A percentile compares a stretch with the other conserved stretches of the same genome.
Conservation (phyloP, 148 eudicot genomes). For the Chenopodium album region DNA sequence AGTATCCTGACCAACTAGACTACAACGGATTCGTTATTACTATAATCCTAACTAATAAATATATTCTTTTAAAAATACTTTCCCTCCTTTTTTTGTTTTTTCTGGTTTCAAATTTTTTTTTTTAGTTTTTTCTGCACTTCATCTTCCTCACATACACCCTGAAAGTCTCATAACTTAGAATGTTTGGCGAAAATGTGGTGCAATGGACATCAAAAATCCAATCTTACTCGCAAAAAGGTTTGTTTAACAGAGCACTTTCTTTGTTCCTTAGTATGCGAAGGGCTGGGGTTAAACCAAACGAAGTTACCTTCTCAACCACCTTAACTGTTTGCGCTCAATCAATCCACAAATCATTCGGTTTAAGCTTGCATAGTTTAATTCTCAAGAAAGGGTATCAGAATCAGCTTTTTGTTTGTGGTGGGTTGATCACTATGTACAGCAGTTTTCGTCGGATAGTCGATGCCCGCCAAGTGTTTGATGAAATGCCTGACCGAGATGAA, state of each 20-base stretch:
- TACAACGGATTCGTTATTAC: too few species aligned
- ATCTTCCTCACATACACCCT: too few species aligned
- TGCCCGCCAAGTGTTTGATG: slow-evolving; percentile 47
- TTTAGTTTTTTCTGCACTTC: too few species aligned
- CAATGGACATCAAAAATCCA: slow-evolving; percentile 41
- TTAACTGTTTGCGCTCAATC: slow-evolving; percentile 35
- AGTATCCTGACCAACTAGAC: slow-evolving; percentile 98
- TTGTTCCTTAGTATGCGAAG: slow-evolving; percentile 36
- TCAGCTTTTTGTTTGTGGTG: slow-evolving; percentile 38
- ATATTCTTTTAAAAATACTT: too few species aligned
- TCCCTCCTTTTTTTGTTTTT: too few species aligned
- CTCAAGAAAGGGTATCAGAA: slow-evolving; percentile 31
- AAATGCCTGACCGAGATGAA: slow-evolving; percentile 43
- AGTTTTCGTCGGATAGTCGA: slow-evolving; percentile 14
- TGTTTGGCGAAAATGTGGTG: slow-evolving; percentile 30
- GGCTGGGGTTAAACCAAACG: slow-evolving; percentile 35
- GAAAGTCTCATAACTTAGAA: not conserved
- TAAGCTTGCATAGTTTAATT: slow-evolving; percentile 33
- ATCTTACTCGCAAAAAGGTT: slow-evolving; percentile 27
- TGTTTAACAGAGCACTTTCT: slow-evolving; percentile 26
- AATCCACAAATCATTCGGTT: slow-evolving; percentile 18
- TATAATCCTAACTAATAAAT: too few species aligned
- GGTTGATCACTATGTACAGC: slow-evolving; percentile 32
- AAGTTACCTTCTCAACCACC: slow-evolving; percentile 32
- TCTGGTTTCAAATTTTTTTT: too few species aligned